Evolutionary conservation across 2,329 filamentous ascomycete species (phyloP), one percentile per base, ranked within the genome.

Genomic region (Pseudogymnoascus sp.): DNA sequence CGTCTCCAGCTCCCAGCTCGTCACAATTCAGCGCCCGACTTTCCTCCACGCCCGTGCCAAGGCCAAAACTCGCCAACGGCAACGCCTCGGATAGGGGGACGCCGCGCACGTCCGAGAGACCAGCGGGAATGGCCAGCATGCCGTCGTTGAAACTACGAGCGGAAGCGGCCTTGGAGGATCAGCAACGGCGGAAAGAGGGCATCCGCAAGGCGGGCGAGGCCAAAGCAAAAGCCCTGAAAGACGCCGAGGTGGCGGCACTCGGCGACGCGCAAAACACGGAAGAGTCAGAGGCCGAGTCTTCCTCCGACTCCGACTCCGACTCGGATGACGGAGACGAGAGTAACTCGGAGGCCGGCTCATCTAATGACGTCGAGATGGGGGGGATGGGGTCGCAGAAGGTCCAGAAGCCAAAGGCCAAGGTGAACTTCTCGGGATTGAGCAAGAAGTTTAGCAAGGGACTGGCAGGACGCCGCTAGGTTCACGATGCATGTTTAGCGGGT

Each of bases 351-450:
- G 15, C 45, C n/a, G 45, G 45, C 26, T 52, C 45, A 19, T 8
- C 12, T 8, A 18, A 45, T 52, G 45, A 52, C 15, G 15, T 52
- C 26, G 45, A 52, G 45, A 52, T 52, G 45, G 45, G 45, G 2
- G 45, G 45, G 5, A 52, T 30, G 45, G 45, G 45, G 26, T 19
- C 26, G 26, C 45, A 26, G 26, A 52, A 52, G 45, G 26, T 26
- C 26, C 45, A 30, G 26, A 52, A 52, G 45, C 45, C 45, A 52
- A 52, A 52, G 45, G 45, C 45, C 45, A 52, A 52, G n/a, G 45
- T 52, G 26, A 52, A 52, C 45, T 52, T 52, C 26, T 52, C 10
- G 26, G 26, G 26, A 19, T 19, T 52, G 45, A 52, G 45, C 45
- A 52, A 52, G 26, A 52, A 52, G 26, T 52, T 52, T 33, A 52